phyloP scores from a whole-genome alignment of 306 rosid genomes.

The Prunus salicina region DNA sequence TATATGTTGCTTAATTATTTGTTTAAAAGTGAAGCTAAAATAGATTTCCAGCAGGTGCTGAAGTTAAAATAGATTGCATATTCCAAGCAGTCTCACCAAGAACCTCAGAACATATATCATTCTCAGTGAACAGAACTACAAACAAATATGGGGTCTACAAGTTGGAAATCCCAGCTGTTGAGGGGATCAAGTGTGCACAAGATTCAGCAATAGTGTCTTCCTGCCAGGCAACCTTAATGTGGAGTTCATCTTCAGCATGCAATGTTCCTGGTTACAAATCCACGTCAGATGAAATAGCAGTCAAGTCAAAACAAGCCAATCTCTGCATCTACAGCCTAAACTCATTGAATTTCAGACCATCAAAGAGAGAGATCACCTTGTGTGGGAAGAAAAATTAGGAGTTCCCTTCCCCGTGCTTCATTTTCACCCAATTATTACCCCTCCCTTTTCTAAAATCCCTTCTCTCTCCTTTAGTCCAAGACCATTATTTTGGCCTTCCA shows the following conservation, averaged over 20 bases:
- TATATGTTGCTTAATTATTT: too few species aligned
- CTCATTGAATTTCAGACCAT: slow-evolving; percentile 82
- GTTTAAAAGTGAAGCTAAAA: slow-evolving; percentile 38
- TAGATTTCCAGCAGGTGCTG: slow-evolving; percentile 73
- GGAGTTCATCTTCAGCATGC: slow-evolving; percentile 71
- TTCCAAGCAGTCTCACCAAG: slow-evolving; percentile 68
- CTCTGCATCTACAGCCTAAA: slow-evolving; percentile 84
- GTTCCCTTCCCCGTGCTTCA: not conserved
- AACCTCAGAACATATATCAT: slow-evolving; percentile 65
- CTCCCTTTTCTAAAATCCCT: not conserved
- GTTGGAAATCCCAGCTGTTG: slow-evolving; percentile 85
- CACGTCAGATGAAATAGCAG: slow-evolving; percentile 68
- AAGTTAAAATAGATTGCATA: slow-evolving; percentile 74
- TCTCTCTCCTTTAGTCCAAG: too few species aligned
- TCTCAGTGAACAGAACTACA: slow-evolving; percentile 90
- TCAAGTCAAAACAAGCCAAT: slow-evolving; percentile 71
- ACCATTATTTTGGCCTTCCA: too few species aligned
- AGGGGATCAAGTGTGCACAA: slow-evolving; percentile 90
- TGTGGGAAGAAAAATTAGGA: slow-evolving; percentile 50
- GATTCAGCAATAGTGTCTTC: slow-evolving; percentile 73
- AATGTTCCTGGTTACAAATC: slow-evolving; percentile 79
- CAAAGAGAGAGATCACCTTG: slow-evolving; percentile 46
- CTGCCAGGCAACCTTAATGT: slow-evolving; percentile 66
- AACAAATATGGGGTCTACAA: slow-evolving; percentile 69
- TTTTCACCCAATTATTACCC: too few species aligned